Evolutionary conservation across 441 rosid species (phyloP).

Genomic region (Populus hybrid): DNA sequence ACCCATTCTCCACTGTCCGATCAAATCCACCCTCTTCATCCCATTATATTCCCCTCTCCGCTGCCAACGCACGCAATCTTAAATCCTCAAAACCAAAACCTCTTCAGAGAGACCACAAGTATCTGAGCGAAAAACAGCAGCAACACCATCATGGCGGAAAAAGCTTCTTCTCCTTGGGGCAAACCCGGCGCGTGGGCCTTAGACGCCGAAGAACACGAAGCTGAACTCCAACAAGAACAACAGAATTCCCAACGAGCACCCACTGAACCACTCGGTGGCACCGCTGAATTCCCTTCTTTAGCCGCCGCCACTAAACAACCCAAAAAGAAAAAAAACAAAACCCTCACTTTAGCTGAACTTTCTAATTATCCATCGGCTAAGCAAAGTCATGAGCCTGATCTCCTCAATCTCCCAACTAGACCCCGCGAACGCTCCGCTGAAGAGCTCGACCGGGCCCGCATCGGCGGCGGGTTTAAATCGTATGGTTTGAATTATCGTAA

Average conservation of each 20-base stretch:
- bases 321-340: slow-evolving; percentile 68
- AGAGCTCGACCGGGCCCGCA: slow-evolving; percentile 67
- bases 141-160: slow-evolving; percentile 62
- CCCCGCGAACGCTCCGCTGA: slow-evolving; percentile 82
- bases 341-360: slow-evolving; percentile 65
- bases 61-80: slow-evolving; percentile 28
- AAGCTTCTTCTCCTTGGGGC: slow-evolving; percentile 75
- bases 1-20: slow-evolving; percentile 36
- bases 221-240: slow-evolving; percentile 49
- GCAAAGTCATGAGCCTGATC: slow-evolving; percentile 42
- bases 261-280: slow-evolving; percentile 2
- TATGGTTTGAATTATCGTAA: slow-evolving; percentile 44
- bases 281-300: slow-evolving; percentile 67
- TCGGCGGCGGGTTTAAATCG: slow-evolving; percentile 74
- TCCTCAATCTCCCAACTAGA: slow-evolving; percentile 65
- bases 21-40: slow-evolving; percentile 12
- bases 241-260: slow-evolving; percentile 15
- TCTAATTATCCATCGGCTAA: slow-evolving; percentile 26
- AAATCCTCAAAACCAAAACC: neutral
- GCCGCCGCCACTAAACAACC: slow-evolving; percentile 55
- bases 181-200: slow-evolving; percentile 96
- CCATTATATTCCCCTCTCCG: neutral
- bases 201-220: slow-evolving; percentile 79
- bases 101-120: neutral
- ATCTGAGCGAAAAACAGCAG: neutral